Percentiles rank a stretch among this genome's conserved stretches.
Evolutionary conservation across 768 basidiomycete genomes (phyloP).

Genomic region (Mrakia hoshinonis): DNA sequence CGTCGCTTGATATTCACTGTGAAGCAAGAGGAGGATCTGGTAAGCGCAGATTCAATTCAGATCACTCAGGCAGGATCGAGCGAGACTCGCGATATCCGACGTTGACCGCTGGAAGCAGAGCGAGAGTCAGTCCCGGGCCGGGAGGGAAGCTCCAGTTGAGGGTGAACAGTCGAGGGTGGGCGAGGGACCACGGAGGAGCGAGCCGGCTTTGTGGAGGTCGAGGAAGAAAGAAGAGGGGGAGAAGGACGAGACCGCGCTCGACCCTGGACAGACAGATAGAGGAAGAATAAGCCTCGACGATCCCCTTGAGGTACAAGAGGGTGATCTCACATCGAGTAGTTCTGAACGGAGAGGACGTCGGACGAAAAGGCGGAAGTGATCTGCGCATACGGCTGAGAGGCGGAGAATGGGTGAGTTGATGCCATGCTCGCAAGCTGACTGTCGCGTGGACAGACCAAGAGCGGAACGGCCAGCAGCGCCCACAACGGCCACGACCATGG

Average conservation of each 20-base stretch:
- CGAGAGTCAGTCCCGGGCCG: slow-evolving; percentile 10
- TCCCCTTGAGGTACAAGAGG: not conserved
- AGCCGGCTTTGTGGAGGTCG: slow-evolving; percentile 2
- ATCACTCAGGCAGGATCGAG: not conserved
- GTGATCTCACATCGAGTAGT: not conserved
- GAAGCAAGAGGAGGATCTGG: not conserved
- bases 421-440: too few species aligned
- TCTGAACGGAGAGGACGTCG: not conserved
- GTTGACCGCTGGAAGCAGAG: slow-evolving; percentile 8
- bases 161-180: slow-evolving; percentile 15
- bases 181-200: not conserved
- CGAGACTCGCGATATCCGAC: not conserved
- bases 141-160: slow-evolving; percentile 13
- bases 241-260: not conserved
- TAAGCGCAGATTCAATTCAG: not conserved
- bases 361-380: slow-evolving; percentile 3
- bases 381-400: slow-evolving; percentile 12
- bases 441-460: not conserved
- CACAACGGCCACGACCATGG: slow-evolving; percentile 6
- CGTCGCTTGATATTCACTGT: slow-evolving; percentile 3
- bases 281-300: not conserved
- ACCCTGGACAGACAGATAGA: not conserved
- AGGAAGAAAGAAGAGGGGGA: slow-evolving; percentile 14
- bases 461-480: slow-evolving; percentile 2
- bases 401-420: not conserved